Evolutionary conservation across 2,329 filamentous ascomycete species (phyloP), one percentile per base, ranked within the genome.

Genomic region (Trichoderma sp.): DNA sequence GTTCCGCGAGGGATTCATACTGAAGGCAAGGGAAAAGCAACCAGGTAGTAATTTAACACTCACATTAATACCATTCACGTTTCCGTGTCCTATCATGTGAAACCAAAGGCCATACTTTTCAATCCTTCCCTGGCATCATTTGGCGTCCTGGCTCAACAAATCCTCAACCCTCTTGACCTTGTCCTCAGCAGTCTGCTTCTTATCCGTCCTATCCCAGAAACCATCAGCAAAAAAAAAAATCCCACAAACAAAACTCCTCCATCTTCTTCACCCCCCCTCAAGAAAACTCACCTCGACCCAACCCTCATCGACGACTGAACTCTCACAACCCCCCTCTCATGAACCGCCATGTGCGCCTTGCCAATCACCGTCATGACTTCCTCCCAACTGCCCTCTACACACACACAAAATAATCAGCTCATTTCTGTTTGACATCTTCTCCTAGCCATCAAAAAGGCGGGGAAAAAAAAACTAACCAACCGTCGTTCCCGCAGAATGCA

Each of bases 401-500:
- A 25, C 13, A 45, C 15, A 9, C 19, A 32, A 34, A 34, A 5
- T 2, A 6, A 25, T 53, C 17, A 63, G 59, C 34, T 37, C 34
- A 27, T 7, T 48, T 10, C 19, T 13, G n/a, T 48, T 3, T 22
- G 9, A 22, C n/a, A 48, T 13, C 42, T n/a, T 39, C 3, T 12
- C 13, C 9, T 34, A 22, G 22, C 8, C n/a, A 13, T 2, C 39
- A 5, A 32, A 13, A 32, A 53, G 19, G 6, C 6, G 2, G 10
- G 5, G 2, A 12, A 17, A n/a, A 35, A 3, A 48, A 27, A 15
- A 29, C 42, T 56, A 82, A 95, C 93, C 93, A 66, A 98, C 87
- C 0, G 94, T 98, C 0, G 94, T 97, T 13, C 94, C 95, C 2
- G 93, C 94, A 29, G 92, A 94, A 80, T 98, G 94, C 92, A 98